These are phyloP conservation scores for Chrysanthemum seticuspe DNA, from an alignment of 129 eudicot species.

Conservation along the genomic window DNA sequence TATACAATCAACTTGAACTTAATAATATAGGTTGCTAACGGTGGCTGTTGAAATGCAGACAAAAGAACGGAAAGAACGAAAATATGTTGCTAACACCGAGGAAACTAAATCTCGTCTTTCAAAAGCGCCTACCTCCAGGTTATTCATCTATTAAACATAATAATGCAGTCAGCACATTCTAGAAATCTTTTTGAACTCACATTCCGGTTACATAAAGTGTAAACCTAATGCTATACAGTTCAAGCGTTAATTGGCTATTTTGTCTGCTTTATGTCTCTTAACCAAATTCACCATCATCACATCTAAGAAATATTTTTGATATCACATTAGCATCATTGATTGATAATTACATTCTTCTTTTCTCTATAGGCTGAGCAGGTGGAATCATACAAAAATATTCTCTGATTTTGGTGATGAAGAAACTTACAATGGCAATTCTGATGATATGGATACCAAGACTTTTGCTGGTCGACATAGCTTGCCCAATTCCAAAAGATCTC, in stretches of 20 bases:
- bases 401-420: no score
- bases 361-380: no score
- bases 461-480: no score
- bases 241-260: not conserved
- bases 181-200: no score
- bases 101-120: constrained; percentile 57
- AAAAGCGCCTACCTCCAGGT: constrained; percentile 97
- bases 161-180: no score
- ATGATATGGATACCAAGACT: no score
- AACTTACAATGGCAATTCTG: no score
- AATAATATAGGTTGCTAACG: not conserved
- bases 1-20: not conserved
- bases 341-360: no score
- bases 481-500: no score
- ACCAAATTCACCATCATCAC: not conserved
- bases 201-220: no score
- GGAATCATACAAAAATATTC: no score
- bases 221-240: no score
- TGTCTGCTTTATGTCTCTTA: not conserved
- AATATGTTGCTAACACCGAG: constrained; percentile 51
- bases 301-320: not conserved
- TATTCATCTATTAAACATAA: not conserved
- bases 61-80: constrained; percentile 79
- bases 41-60: constrained; percentile 47
- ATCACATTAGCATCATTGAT: not conserved